phyloP scores from a whole-genome alignment of 2,329 filamentous ascomycete species.

The Tolypocladium amazonense region DNA sequence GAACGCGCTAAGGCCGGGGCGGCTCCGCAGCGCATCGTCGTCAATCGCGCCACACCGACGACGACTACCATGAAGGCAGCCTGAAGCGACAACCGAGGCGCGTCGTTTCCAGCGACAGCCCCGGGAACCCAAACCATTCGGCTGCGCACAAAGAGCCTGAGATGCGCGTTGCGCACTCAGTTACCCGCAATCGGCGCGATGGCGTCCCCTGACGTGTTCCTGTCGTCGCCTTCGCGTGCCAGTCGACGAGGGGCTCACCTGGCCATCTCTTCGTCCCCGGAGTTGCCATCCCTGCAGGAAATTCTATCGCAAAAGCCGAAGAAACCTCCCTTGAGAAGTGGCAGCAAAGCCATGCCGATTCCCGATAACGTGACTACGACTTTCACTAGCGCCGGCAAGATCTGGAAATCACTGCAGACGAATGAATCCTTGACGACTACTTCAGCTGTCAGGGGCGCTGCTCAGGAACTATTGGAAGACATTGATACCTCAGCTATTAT shows the following conservation, averaged over 20 bases:
- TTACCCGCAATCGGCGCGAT: conserved; percentile 15
- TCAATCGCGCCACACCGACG: background rate
- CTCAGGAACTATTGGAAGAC: background rate
- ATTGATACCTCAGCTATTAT: conserved; percentile 10
- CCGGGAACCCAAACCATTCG: conserved; percentile 13
- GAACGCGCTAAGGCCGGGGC: background rate
- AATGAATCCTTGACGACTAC: background rate
- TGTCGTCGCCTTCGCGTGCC: conserved; percentile 18
- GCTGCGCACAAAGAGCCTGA: conserved; percentile 17
- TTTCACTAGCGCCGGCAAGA: conserved; percentile 31
- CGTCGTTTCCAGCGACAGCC: background rate
- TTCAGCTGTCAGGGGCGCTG: background rate
- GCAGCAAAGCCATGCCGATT: conserved; percentile 25
- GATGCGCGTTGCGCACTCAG: conserved; percentile 39
- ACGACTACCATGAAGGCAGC: background rate
- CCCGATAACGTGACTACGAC: conserved; percentile 22
- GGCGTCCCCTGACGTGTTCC: conserved; percentile 21
- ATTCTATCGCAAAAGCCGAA: conserved; percentile 27
- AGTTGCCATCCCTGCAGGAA: conserved; percentile 41
- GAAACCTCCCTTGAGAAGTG: conserved; percentile 21
- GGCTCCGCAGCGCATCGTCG: background rate
- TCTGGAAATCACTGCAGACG: conserved; percentile 22
- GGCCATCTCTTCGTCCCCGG: conserved; percentile 38
- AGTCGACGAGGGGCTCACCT: conserved; percentile 19
- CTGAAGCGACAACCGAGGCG: background rate